Evolutionary conservation across 768 basidiomycete genomes (phyloP).

Genomic region (Rhizopogon sp.): DNA sequence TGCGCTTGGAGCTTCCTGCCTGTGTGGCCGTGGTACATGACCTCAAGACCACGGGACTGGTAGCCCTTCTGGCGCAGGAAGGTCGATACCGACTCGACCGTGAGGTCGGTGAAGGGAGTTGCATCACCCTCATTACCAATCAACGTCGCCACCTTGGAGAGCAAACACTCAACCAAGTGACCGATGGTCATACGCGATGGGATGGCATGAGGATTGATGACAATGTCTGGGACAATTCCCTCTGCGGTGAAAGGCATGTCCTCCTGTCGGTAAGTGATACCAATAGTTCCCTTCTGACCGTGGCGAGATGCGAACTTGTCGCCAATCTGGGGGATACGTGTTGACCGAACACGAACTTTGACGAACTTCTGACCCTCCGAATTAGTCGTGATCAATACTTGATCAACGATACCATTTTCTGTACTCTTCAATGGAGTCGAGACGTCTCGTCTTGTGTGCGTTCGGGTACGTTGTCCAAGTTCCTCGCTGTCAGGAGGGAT

Average conservation of each 20-base stretch:
- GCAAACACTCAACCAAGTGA: constrained; percentile 96
- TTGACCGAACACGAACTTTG: constrained; percentile 93
- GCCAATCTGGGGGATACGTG: constrained; percentile 95
- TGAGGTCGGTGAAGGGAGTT: constrained; percentile 97
- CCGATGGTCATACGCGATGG: constrained; percentile 99
- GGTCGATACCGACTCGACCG: constrained; percentile 95
- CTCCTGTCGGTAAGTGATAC: constrained; percentile 98
- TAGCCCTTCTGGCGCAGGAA: constrained; percentile 88
- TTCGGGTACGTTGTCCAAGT: constrained; percentile 90
- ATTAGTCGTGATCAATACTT: constrained; percentile 95
- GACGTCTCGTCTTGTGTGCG: constrained; percentile 91
- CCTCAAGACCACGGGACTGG: constrained; percentile 93
- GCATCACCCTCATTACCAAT: constrained; percentile 98
- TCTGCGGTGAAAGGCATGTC: constrained; percentile 99
- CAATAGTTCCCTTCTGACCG: constrained; percentile 99
- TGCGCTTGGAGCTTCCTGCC: constrained; percentile 98
- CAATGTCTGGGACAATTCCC: constrained; percentile 93
- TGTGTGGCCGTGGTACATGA: constrained; percentile 99
- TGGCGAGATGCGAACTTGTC: constrained; percentile 99
- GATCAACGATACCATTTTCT: constrained; percentile 96
- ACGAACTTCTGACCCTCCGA: constrained; percentile 97
- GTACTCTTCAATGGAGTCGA: constrained; percentile 98
- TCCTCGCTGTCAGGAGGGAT: constrained; percentile 96
- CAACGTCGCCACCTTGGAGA: constrained; percentile 94
- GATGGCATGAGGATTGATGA: constrained; percentile 99